phyloP scores from a whole-genome alignment of 2,329 filamentous ascomycete species.

The Cladophialophora bantiana region DNA sequence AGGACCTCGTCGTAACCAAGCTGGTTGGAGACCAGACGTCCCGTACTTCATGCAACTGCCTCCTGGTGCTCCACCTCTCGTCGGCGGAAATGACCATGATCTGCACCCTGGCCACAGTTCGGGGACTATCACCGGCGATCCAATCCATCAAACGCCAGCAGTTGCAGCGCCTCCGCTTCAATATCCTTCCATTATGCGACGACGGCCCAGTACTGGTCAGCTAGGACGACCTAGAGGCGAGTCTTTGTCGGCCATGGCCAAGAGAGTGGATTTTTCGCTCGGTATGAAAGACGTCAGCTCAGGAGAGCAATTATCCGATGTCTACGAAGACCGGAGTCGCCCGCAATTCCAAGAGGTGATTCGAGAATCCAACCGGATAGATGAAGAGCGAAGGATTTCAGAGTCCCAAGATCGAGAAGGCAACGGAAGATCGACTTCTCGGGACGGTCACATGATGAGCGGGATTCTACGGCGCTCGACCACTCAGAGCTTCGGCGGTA shows the following conservation, averaged over 20 bases:
- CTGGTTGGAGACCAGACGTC: slow-evolving; percentile 70
- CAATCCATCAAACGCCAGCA: slow-evolving; percentile 27
- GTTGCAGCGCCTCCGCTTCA: slow-evolving; percentile 34
- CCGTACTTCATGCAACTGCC: slow-evolving; percentile 68
- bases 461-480: slow-evolving; percentile 39
- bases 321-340: slow-evolving; percentile 64
- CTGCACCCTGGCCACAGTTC: slow-evolving; percentile 52
- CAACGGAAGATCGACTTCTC: slow-evolving; percentile 25
- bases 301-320: slow-evolving; percentile 67
- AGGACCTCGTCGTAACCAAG: slow-evolving; percentile 76
- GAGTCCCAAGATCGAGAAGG: slow-evolving; percentile 36
- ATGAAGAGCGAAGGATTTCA: slow-evolving; percentile 44
- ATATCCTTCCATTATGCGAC: slow-evolving; percentile 64
- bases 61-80: slow-evolving; percentile 55
- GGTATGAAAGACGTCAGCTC: slow-evolving; percentile 68
- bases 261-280: slow-evolving; percentile 73
- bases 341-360: slow-evolving; percentile 48
- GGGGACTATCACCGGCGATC: slow-evolving; percentile 44
- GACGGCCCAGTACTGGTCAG: slow-evolving; percentile 49
- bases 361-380: slow-evolving; percentile 49
- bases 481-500: slow-evolving; percentile 43
- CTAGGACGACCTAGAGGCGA: slow-evolving; percentile 61
- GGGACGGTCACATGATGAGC: slow-evolving; percentile 40
- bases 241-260: slow-evolving; percentile 64
- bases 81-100: slow-evolving; percentile 50